Percentiles rank a stretch among this genome's conserved stretches.
Evolutionary conservation across 2,329 filamentous ascomycete species (phyloP).

Genomic region (Epichloe bromicola): DNA sequence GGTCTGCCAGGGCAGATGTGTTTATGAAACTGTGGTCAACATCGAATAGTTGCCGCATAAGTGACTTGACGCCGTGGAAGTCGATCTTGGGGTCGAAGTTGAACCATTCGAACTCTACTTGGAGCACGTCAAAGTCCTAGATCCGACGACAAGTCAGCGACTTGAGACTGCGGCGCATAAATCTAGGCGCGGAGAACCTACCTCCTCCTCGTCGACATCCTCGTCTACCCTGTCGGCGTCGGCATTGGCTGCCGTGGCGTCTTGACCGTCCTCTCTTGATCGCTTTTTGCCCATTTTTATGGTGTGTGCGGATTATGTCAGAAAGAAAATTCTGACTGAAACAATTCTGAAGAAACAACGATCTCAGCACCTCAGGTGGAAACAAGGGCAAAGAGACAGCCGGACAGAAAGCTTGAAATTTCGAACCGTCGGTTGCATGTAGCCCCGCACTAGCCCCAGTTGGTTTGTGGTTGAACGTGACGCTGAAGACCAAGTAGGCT

Average conservation of each 20-base stretch:
- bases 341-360: too few relatives aligned
- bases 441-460: too few relatives aligned
- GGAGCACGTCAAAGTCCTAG: conserved; percentile 79
- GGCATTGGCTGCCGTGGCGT: conserved; percentile 26
- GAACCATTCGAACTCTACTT: conserved; percentile 98
- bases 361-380: too few relatives aligned
- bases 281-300: conserved; percentile 37
- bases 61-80: conserved; percentile 85
- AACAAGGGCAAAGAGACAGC: too few relatives aligned
- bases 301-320: not conserved
- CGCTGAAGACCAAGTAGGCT: too few relatives aligned
- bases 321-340: not conserved
- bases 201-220: conserved; percentile 42
- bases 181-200: conserved; percentile 12
- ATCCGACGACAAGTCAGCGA: conserved; percentile 1
- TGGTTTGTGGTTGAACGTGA: too few relatives aligned
- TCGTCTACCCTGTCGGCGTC: conserved; percentile 37
- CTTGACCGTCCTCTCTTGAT: conserved; percentile 33
- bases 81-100: conserved; percentile 82
- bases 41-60: conserved; percentile 86
- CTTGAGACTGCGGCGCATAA: not conserved
- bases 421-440: too few relatives aligned
- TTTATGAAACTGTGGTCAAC: conserved; percentile 77
- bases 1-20: conserved; percentile 71
- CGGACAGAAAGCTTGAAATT: not conserved